Evolutionary conservation across 371 early-diverging fungal species (phyloP).

Genomic region (Lichtheimia ornata): DNA sequence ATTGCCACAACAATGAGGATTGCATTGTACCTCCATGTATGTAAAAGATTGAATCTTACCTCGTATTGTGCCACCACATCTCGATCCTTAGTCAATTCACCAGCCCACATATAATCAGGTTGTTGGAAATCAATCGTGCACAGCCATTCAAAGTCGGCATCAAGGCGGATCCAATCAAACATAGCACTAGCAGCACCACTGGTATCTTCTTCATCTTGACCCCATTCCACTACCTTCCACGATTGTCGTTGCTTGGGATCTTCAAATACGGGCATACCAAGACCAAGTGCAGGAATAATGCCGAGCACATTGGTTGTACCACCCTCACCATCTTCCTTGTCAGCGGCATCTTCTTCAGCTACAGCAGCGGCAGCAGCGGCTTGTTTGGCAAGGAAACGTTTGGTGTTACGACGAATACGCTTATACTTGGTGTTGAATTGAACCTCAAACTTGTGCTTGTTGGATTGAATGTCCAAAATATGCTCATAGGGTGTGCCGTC

Average conservation of each 20-base stretch:
- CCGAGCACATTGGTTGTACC: constrained; percentile 49
- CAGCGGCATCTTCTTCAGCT: constrained; percentile 61
- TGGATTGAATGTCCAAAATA: constrained; percentile 83
- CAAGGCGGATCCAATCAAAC: constrained; percentile 97
- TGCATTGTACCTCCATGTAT: not conserved
- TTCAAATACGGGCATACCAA: constrained; percentile 75
- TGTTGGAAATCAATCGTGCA: constrained; percentile 88
- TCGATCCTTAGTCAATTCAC: constrained; percentile 90
- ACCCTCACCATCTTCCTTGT: constrained; percentile 48
- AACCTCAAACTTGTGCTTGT: constrained; percentile 81
- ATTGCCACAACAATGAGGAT: not conserved
- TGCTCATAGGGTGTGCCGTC: constrained; percentile 94
- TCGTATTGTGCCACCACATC: constrained; percentile 98
- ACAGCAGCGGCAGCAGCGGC: constrained; percentile 80
- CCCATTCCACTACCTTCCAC: constrained; percentile 83
- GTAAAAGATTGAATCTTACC: constrained; percentile 8
- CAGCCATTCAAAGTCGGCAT: constrained; percentile 96
- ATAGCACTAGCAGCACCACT: constrained; percentile 73
- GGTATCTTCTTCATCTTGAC: constrained; percentile 75
- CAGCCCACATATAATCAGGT: constrained; percentile 96
- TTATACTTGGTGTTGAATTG: constrained; percentile 97
- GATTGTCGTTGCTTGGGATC: constrained; percentile 69
- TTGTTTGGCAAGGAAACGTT: constrained; percentile 79
- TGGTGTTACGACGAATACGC: constrained; percentile 86
- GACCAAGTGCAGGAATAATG: constrained; percentile 57